Base-by-base conservation (phyloP, 73 alveolate species). In the Paramecium tetraurelia region DNA sequence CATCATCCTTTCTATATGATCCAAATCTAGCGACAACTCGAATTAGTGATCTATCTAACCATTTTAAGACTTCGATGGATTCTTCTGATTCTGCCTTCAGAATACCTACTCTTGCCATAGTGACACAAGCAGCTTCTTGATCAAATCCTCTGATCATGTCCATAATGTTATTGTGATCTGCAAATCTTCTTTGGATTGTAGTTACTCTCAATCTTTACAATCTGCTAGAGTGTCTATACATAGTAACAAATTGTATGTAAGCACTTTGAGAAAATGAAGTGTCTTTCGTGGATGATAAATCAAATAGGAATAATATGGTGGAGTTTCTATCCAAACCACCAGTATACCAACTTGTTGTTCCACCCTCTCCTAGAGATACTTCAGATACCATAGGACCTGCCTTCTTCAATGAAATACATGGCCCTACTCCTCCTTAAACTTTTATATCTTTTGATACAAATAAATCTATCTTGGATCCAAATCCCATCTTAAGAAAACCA, bases 261-360 rank as follows among this genome's bases (percentile, higher is more conserved):
- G 97, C 95, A 85, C 86, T 36, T 35, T 63, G 40, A 22, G 95
- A 86, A 40, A 89, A 93, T 2, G 95, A 92, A 50, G 69, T 9
- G 31, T 92, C 97, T 27, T 98, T 96, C 2, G 58, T 40, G 3
- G 92, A 69, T 36, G 94, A 93, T 48, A 98, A 90, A 93, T 99
- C 99, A 76, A 98, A 96, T 95, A 97, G 93, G 86, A 98, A 96
- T n/a, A 99, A 98, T 72, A 98, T 86, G 12, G 99, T 96, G 10
- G 99, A 96, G 93, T 98, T 96, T 72, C 97, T 96, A 96, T 98
- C 99, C 58, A 99, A 92, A 46, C 99, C 98, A 20, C 99, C 99
- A 59, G 98, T 94, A 87, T 93, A 95, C 99, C 99, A 95, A 58
- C 92, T 92, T 40, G 94, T 94, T 21, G 99, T 97, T 38, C 96